Conservation (phyloP, 768 basidiomycete genomes). For the Tricholoma bakamatsutake region DNA sequence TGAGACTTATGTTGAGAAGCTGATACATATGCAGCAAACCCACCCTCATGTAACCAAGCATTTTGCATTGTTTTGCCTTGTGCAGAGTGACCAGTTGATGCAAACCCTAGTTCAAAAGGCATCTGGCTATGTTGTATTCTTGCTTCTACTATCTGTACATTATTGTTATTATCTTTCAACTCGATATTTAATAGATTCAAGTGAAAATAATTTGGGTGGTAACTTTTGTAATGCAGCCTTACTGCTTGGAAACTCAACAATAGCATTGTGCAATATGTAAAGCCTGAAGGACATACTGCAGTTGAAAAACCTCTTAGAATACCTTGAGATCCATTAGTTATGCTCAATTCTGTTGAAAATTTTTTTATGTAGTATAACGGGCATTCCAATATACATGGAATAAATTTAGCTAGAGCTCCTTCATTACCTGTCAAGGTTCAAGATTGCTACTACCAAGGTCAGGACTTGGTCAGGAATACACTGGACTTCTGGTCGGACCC, state of each 20-base stretch:
- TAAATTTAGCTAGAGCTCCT: too few species aligned
- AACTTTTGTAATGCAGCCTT: constrained; percentile 8
- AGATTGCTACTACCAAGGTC: too few species aligned
- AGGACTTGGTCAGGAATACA: too few species aligned
- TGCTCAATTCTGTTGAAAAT: constrained; percentile 22
- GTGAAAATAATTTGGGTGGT: neutral
- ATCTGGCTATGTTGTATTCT: neutral
- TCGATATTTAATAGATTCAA: neutral
- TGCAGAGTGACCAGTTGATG: neutral
- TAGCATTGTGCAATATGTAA: constrained; percentile 2
- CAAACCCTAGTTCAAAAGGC: neutral
- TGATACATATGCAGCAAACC: neutral
- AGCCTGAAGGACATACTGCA: constrained; percentile 5
- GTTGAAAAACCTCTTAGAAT: constrained; percentile 14
- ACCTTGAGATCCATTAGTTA: constrained; percentile 27
- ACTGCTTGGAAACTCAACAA: constrained; percentile 9
- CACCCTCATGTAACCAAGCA: neutral
- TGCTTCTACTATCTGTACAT: neutral
- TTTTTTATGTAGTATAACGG: too few species aligned
- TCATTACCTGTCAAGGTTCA: too few species aligned
- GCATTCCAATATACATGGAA: constrained; percentile 14
- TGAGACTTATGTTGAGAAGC: neutral
- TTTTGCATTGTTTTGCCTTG: neutral
- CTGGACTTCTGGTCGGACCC: too few species aligned
- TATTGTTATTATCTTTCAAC: neutral